Percentiles rank a stretch among this genome's conserved stretches.
Evolutionary conservation across 768 basidiomycete species (phyloP).

Genomic region (Pleurotus ostreatus): DNA sequence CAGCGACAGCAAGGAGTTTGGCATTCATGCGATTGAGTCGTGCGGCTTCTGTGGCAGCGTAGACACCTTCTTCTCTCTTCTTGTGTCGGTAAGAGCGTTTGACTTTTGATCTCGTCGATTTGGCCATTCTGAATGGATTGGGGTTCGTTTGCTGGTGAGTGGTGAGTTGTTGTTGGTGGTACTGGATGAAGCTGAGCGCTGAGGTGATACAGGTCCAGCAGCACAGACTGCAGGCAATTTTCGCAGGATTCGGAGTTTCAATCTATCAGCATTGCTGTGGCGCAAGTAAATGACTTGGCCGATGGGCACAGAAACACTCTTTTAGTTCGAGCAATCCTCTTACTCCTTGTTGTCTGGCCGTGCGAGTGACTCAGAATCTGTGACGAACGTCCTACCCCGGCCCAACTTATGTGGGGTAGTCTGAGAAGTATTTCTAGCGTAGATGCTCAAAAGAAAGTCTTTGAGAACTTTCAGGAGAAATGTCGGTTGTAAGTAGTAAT

Average conservation of each 20-base stretch:
- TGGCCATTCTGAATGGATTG: slow-evolving; percentile 53
- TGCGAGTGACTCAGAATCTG: too few relatives aligned
- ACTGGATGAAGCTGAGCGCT: not conserved
- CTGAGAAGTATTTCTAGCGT: too few relatives aligned
- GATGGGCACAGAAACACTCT: too few relatives aligned
- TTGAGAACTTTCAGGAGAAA: too few relatives aligned
- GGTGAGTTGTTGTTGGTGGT: not conserved
- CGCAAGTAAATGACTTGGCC: too few relatives aligned
- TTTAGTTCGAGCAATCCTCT: too few relatives aligned
- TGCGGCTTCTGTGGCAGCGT: slow-evolving; percentile 74
- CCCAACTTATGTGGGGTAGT: too few relatives aligned
- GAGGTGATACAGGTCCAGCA: not conserved
- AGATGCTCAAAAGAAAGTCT: too few relatives aligned
- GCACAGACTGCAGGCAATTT: slow-evolving; percentile 8
- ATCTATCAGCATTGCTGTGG: slow-evolving; percentile 1
- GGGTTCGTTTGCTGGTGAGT: not conserved
- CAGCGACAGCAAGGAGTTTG: slow-evolving; percentile 52
- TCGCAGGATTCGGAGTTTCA: slow-evolving; percentile 11
- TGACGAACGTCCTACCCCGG: too few relatives aligned
- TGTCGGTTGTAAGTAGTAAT: too few relatives aligned
- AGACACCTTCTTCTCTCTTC: slow-evolving; percentile 72
- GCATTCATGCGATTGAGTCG: slow-evolving; percentile 68
- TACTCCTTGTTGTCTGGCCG: too few relatives aligned
- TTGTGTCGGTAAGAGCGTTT: slow-evolving; percentile 76
- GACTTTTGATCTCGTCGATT: slow-evolving; percentile 77